phyloP scores from a whole-genome alignment of 257 asterid species.

The Galeopsis tetrahit region DNA sequence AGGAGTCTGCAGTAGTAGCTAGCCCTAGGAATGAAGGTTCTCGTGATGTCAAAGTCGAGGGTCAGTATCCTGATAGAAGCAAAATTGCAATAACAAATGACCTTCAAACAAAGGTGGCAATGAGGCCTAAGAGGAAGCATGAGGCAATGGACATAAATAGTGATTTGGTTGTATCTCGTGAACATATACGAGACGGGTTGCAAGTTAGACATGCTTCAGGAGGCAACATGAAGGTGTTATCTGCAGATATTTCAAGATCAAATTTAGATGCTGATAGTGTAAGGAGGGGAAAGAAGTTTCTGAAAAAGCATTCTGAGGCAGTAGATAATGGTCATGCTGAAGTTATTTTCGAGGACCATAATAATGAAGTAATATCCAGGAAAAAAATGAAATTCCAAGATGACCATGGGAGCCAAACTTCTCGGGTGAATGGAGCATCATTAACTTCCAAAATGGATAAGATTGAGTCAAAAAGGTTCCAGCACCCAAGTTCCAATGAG shows the following conservation, averaged over 20 bases:
- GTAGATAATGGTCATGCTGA: slow-evolving; percentile 43
- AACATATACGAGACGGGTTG: slow-evolving; percentile 38
- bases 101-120: slow-evolving; percentile 44
- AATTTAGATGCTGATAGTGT: slow-evolving; percentile 42
- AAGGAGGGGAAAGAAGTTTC: slow-evolving; percentile 51
- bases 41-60: slow-evolving; percentile 37
- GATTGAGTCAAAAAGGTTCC: slow-evolving; percentile 40
- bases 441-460: slow-evolving; percentile 40
- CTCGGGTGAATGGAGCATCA: slow-evolving; percentile 38
- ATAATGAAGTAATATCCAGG: slow-evolving; percentile 44
- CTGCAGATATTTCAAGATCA: slow-evolving; percentile 42
- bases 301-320: slow-evolving; percentile 45
- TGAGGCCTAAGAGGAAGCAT: slow-evolving; percentile 48
- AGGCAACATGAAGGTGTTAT: slow-evolving; percentile 46
- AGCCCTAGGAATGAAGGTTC: slow-evolving; percentile 40
- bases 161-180: slow-evolving; percentile 42
- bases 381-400: slow-evolving; percentile 54
- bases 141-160: slow-evolving; percentile 43
- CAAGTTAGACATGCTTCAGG: slow-evolving; percentile 35
- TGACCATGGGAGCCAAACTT: slow-evolving; percentile 48
- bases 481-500: slow-evolving; percentile 43
- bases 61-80: slow-evolving; percentile 39
- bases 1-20: slow-evolving; percentile 41
- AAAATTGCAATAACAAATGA: slow-evolving; percentile 55
- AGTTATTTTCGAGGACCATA: slow-evolving; percentile 42